Base-by-base conservation (phyloP, 106 monocot species). In the Allium sativum region DNA sequence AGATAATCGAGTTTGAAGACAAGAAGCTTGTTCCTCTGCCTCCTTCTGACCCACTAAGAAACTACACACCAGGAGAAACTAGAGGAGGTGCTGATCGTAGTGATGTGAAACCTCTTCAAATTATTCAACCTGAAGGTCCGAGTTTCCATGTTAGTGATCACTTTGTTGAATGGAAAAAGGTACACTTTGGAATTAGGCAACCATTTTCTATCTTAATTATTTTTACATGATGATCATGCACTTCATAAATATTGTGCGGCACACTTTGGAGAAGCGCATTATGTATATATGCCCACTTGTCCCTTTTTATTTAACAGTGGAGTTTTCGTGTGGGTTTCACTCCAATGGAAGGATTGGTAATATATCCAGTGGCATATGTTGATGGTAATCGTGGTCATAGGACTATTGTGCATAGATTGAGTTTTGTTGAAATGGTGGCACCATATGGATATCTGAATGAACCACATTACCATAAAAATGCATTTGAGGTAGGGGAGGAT, bases 101-200 rank as follows among this genome's bases (percentile, higher is more conserved):
- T 70, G 87, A 96, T 78, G 79, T 96, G 58, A 96, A 96, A 51
- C 82, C 90, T 59, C 59, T 96, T 57, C 87, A 80, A 42, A 96
- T 96, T 75, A 67, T 77, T 72, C 90, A 96, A 59, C 90, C 95
- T 41, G 95, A 96, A 59, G 90, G 95, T 14, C 90, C 95, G 50
- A 96, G 95, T 70, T 96, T 96, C 70, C 84, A 84, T 53, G 73
- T 96, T 61, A 84, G 82, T 74, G 90, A 90, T 17, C 55, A 87
- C 78, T 96, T 79, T 68, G 70, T 96, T n/a, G 82, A 96, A 58
- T 96, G 95, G 95, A 90, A 96, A 61, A 96, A 91, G 95, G 95
- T 95, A 75, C 1, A 51, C 46, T 42, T 18, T 45, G 43, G 41
- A 21, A 9, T 6, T 46, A 9, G 3, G 45, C 21, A 2, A 12